Percentiles rank a stretch among this genome's conserved stretches.
phyloP scores from a whole-genome alignment of 768 basidiomycete genomes.

The Tulasnella sp. region DNA sequence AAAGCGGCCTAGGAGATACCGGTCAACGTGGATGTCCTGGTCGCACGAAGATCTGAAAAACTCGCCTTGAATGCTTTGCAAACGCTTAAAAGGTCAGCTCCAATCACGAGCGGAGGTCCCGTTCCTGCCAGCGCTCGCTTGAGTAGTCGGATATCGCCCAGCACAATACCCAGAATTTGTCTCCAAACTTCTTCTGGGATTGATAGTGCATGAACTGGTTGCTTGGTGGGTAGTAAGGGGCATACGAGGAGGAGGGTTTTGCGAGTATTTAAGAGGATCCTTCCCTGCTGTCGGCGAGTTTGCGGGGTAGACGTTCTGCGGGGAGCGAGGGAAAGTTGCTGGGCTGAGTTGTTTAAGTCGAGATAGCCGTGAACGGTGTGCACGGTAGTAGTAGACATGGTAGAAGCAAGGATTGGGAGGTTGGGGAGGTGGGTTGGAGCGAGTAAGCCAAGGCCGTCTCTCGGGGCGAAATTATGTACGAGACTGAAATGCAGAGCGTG shows the following conservation, averaged over 20 bases:
- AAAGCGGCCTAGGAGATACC: conserved; percentile 57
- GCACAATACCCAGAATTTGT: conserved; percentile 29
- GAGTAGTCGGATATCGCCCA: conserved; percentile 18
- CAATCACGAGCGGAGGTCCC: not conserved
- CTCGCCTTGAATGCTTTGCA: conserved; percentile 51
- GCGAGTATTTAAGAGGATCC: conserved; percentile 24
- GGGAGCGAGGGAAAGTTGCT: not conserved
- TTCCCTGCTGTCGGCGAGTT: conserved; percentile 1
- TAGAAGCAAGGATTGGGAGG: not conserved
- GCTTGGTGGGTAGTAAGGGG: conserved; percentile 23
- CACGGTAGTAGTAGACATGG: not conserved
- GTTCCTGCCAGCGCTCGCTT: conserved; percentile 10
- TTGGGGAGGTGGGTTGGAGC: not conserved
- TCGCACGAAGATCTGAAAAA: conserved; percentile 30
- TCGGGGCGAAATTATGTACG: conserved; percentile 10
- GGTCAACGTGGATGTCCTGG: not conserved
- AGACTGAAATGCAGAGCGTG: conserved; percentile 13
- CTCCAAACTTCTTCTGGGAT: conserved; percentile 36
- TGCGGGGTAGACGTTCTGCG: conserved; percentile 6
- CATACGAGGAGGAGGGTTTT: conserved; percentile 22
- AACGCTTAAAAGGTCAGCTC: conserved; percentile 43
- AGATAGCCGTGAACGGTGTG: not conserved
- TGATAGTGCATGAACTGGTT: conserved; percentile 32
- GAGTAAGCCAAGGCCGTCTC: not conserved
- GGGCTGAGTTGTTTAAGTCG: not conserved